Conservation (phyloP, 2,329 filamentous ascomycete genomes). For the Ascomycota sp. region DNA sequence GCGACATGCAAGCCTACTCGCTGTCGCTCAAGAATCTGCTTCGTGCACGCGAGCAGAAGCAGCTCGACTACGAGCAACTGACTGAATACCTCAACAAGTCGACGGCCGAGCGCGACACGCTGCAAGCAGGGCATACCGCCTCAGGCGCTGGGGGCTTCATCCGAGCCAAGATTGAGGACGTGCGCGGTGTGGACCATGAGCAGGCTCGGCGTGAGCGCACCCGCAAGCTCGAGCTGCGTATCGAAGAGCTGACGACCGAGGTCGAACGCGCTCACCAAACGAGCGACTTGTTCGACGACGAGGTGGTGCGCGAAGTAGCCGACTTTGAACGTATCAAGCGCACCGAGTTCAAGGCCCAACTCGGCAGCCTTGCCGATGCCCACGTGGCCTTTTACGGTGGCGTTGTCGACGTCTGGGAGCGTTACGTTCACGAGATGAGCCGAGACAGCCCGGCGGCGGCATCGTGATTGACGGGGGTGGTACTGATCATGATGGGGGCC, state of each 20-base stretch:
- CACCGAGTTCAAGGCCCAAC: conserved; percentile 71
- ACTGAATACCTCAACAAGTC: conserved; percentile 92
- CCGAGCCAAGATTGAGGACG: conserved; percentile 86
- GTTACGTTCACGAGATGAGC: conserved; percentile 77
- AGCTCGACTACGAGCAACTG: conserved; percentile 89
- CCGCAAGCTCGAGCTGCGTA: conserved; percentile 76
- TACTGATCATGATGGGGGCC: too few species aligned
- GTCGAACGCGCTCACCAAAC: conserved; percentile 75
- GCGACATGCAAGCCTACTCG: conserved; percentile 93
- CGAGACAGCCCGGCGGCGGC: conserved; percentile 25
- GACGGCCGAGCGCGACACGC: conserved; percentile 63
- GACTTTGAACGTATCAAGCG: conserved; percentile 97
- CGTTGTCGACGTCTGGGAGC: conserved; percentile 70
- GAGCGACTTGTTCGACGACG: conserved; percentile 85
- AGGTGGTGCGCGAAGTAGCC: conserved; percentile 77
- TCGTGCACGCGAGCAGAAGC: conserved; percentile 89
- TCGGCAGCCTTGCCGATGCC: conserved; percentile 64
- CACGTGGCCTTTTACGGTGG: conserved; percentile 74
- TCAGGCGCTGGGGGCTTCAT: conserved; percentile 56
- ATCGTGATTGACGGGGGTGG: too few species aligned
- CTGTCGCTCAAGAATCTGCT: conserved; percentile 70
- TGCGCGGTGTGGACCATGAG: conserved; percentile 90
- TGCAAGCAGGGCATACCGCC: conserved; percentile 38
- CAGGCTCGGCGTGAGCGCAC: conserved; percentile 71
- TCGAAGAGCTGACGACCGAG: conserved; percentile 76